Evolutionary conservation across 2,329 filamentous ascomycete species (phyloP), one percentile per base, ranked within the genome.

Genomic region (Ceratocystis huliohia): DNA sequence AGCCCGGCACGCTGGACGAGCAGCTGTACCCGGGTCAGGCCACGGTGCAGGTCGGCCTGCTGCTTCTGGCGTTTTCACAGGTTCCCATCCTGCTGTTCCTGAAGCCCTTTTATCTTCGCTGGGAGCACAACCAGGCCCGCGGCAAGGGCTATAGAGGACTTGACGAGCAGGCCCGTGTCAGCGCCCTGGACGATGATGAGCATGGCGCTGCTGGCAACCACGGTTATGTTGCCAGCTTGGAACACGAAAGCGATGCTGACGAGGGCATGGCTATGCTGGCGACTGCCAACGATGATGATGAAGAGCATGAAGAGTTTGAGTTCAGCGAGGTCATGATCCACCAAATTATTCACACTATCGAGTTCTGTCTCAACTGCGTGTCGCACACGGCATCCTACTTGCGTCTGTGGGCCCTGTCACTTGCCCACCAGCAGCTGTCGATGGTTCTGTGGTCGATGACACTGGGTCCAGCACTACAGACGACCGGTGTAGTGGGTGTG

Each of bases 281-380:
- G 1, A 87, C 96, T 74, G 90, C 94, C 73, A 79, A 77, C 30
- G 66, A 69, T 5, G 83, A 86, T 41, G 82, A 82, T 56, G 89
- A 90, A 62, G 92, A 92, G 71, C 90, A 96, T 71, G 92, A 94
- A 73, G 94, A 99, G 74, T 99, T 99, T 75, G 94, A 99, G 72
- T 99, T 99, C 75, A 85, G 88, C 68, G 94, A 99, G 76, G 84
- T 91, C 70, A 96, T 99, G 91, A 99, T 99, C 74, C 94, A 99
- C 78, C 94, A 99, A 76, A 85, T 96, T 74, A 99, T 99, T 73
- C 95, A 97, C 79, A 97, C 93, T 20, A 97, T 97, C 73, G 91
- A 99, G 82, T 99, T 99, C 80, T 99, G 94, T 75, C 83, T 99
- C 72, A 99, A 99, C 81, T 97, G 93, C 76, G 93, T 99, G 69